Percentiles rank a stretch among this genome's conserved stretches.
phyloP scores from a whole-genome alignment of 2,329 filamentous ascomycete genomes.

The Penicillium sp. region DNA sequence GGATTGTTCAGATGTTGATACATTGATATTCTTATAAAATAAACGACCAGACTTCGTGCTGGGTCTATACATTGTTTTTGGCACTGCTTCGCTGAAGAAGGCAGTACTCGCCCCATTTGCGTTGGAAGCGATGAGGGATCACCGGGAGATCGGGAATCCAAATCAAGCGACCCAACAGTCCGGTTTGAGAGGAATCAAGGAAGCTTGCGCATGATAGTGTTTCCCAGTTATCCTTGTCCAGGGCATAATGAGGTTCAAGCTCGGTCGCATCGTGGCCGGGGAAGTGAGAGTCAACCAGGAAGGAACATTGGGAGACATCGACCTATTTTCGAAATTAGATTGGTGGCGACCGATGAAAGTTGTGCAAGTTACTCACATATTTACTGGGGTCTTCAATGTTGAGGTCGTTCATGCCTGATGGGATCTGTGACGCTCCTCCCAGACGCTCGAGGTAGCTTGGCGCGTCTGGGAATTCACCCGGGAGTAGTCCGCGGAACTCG shows the following conservation, averaged over 20 bases:
- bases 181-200: slow-evolving; percentile 75
- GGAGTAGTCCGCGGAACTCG: slow-evolving; percentile 84
- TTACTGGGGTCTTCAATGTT: slow-evolving; percentile 86
- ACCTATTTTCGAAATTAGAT: slow-evolving; percentile 46
- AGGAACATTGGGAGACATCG: slow-evolving; percentile 73
- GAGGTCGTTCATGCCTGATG: slow-evolving; percentile 85
- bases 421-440: slow-evolving; percentile 80
- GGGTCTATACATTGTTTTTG: slow-evolving; percentile 6
- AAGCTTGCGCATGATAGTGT: slow-evolving; percentile 74
- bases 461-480: slow-evolving; percentile 84
- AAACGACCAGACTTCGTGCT: background rate
- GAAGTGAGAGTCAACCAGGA: slow-evolving; percentile 85
- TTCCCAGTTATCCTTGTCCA: slow-evolving; percentile 76
- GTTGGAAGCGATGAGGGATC: slow-evolving; percentile 68
- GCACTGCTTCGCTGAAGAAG: slow-evolving; percentile 62
- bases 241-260: slow-evolving; percentile 78
- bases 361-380: slow-evolving; percentile 61
- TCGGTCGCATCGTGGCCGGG: slow-evolving; percentile 60
- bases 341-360: background rate
- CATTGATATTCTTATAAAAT: background rate
- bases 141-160: slow-evolving; percentile 76
- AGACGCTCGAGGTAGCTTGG: slow-evolving; percentile 69
- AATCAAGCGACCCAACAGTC: slow-evolving; percentile 71
- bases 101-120: slow-evolving; percentile 89
- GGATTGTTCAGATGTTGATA: background rate